Percentiles rank a stretch among this genome's conserved stretches.
Conservation (phyloP, 1,284 basidiomycete species). For the Trichosporon sp. region DNA sequence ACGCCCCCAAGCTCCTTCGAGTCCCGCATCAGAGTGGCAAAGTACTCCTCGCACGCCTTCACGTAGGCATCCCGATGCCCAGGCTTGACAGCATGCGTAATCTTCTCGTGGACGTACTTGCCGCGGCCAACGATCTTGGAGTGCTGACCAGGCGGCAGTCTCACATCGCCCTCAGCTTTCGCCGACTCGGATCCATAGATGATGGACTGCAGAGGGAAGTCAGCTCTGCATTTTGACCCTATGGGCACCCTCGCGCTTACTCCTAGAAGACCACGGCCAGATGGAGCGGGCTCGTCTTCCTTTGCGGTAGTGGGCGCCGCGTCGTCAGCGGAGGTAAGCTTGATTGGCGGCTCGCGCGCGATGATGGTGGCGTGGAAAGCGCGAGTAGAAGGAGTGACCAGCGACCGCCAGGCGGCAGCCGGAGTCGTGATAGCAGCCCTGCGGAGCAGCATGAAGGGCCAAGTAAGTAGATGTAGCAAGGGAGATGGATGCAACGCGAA, state of each 20-base stretch:
- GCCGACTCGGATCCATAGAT: slow-evolving; percentile 77
- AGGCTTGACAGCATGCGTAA: slow-evolving; percentile 79
- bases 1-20: slow-evolving; percentile 59
- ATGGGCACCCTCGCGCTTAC: background rate
- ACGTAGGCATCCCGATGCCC: slow-evolving; percentile 73
- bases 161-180: slow-evolving; percentile 69
- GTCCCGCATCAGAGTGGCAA: slow-evolving; percentile 67
- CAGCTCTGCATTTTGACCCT: slow-evolving; percentile 7
- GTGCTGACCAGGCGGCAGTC: slow-evolving; percentile 58
- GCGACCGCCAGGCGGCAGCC: background rate
- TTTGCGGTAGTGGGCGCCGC: background rate
- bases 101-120: slow-evolving; percentile 73
- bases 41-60: slow-evolving; percentile 75
- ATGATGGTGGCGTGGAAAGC: slow-evolving; percentile 8
- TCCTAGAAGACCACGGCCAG: background rate
- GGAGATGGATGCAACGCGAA: background rate
- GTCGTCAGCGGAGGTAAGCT: background rate
- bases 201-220: slow-evolving; percentile 48
- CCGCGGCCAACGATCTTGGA: slow-evolving; percentile 76
- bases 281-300: background rate
- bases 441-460: background rate
- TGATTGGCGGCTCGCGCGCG: slow-evolving; percentile 4
- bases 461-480: background rate
- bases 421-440: background rate
- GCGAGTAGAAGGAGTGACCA: background rate